phyloP scores from a whole-genome alignment of 768 basidiomycete genomes.

The Albatrellus ellisii region DNA sequence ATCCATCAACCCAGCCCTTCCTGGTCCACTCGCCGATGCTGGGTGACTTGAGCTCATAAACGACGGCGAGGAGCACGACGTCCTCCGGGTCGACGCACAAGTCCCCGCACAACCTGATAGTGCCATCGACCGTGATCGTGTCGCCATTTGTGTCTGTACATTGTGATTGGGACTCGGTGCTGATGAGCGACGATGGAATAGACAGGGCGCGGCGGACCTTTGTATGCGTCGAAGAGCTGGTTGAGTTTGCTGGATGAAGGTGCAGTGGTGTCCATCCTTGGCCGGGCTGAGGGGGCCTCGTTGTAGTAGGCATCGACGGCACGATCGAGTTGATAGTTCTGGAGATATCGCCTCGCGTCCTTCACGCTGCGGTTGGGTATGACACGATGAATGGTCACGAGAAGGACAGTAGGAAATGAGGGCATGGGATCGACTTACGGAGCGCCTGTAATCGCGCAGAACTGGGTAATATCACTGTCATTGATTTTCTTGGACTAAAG shows the following conservation, averaged over 20 bases:
- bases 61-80: constrained; percentile 69
- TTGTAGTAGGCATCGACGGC: constrained; percentile 66
- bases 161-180: background rate
- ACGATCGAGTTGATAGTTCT: constrained; percentile 57
- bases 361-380: constrained; percentile 18
- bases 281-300: constrained; percentile 18
- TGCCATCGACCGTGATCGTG: constrained; percentile 67
- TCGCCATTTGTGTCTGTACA: constrained; percentile 40
- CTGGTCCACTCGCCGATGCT: constrained; percentile 57
- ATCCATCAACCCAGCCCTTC: constrained; percentile 69
- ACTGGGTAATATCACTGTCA: constrained; percentile 42
- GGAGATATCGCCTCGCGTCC: constrained; percentile 57
- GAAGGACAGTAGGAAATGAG: background rate
- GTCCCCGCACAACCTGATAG: constrained; percentile 64
- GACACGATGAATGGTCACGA: background rate
- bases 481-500: constrained; percentile 21
- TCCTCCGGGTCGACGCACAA: constrained; percentile 64
- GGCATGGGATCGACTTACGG: constrained; percentile 37
- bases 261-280: constrained; percentile 4
- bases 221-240: constrained; percentile 29
- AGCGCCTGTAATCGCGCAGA: constrained; percentile 54
- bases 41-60: constrained; percentile 70
- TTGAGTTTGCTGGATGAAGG: constrained; percentile 23
- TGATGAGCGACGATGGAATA: background rate
- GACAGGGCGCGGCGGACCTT: constrained; percentile 20